Conservation (phyloP, 169 alveolate genomes). For the Plasmodium gonderi region DNA sequence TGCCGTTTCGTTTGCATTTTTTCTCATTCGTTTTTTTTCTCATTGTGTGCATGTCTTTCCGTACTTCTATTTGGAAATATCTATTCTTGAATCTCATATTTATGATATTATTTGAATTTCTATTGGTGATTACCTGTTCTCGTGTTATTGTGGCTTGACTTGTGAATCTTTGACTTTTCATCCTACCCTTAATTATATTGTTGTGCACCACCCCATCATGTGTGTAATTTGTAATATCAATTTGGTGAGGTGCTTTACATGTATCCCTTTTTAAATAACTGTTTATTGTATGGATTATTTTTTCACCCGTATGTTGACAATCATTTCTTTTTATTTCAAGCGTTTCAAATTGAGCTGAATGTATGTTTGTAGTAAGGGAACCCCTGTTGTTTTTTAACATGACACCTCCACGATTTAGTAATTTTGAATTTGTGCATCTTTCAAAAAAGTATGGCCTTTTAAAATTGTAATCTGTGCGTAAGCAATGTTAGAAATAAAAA, state of each 20-base stretch:
- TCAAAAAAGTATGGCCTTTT: conserved; percentile 35
- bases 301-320: neutral
- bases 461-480: conserved; percentile 16
- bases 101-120: neutral
- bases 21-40: neutral
- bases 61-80: conserved; percentile 8
- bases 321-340: neutral
- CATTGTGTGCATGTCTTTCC: neutral
- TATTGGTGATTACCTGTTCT: neutral
- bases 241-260: neutral
- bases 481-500: neutral
- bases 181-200: neutral
- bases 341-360: conserved; percentile 12
- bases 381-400: conserved; percentile 15
- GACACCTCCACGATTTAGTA: neutral
- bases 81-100: neutral
- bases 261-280: conserved; percentile 7
- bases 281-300: neutral
- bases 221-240: neutral
- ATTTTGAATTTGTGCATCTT: neutral
- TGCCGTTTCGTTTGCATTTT: neutral
- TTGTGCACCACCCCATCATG: neutral
- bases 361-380: neutral
- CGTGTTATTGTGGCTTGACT: neutral
- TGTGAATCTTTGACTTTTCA: neutral